Percentiles rank a stretch among this genome's conserved stretches.
Evolutionary conservation across 1,284 basidiomycete genomes (phyloP).

Genomic region (Tylopilus sp.): DNA sequence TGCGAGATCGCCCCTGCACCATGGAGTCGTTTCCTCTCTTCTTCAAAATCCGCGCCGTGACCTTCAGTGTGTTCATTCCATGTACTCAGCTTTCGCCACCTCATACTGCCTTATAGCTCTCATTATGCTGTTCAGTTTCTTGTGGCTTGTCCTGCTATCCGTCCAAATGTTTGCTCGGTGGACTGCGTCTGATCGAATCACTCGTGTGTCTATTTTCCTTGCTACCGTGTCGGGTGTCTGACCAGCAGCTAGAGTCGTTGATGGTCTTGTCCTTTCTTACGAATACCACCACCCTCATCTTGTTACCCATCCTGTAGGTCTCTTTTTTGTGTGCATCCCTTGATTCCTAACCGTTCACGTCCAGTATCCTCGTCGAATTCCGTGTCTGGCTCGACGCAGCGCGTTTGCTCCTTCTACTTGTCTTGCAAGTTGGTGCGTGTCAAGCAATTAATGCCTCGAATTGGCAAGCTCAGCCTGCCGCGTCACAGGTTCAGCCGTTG

Average conservation of each 20-base stretch:
- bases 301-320: conserved; percentile 51
- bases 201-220: conserved; percentile 34
- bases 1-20: conserved; percentile 15
- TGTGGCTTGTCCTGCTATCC: conserved; percentile 42
- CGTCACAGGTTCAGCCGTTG: conserved; percentile 42
- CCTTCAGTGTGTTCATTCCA: conserved; percentile 38
- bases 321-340: not conserved
- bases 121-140: conserved; percentile 38
- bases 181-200: conserved; percentile 36
- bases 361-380: conserved; percentile 51
- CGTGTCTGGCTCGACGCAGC: conserved; percentile 55
- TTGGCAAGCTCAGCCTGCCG: not conserved
- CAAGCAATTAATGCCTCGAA: not conserved
- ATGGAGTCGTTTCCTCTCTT: conserved; percentile 42
- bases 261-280: conserved; percentile 43
- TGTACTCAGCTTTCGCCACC: not conserved
- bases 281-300: conserved; percentile 46
- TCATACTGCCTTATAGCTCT: conserved; percentile 28
- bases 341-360: conserved; percentile 2
- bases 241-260: conserved; percentile 35
- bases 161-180: conserved; percentile 40
- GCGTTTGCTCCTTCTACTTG: conserved; percentile 45
- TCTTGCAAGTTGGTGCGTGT: conserved; percentile 47
- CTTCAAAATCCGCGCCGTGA: conserved; percentile 36
- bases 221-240: not conserved